Evolutionary conservation across 2,329 filamentous ascomycete species (phyloP).

Genomic region (Herpotrichia juniperi): DNA sequence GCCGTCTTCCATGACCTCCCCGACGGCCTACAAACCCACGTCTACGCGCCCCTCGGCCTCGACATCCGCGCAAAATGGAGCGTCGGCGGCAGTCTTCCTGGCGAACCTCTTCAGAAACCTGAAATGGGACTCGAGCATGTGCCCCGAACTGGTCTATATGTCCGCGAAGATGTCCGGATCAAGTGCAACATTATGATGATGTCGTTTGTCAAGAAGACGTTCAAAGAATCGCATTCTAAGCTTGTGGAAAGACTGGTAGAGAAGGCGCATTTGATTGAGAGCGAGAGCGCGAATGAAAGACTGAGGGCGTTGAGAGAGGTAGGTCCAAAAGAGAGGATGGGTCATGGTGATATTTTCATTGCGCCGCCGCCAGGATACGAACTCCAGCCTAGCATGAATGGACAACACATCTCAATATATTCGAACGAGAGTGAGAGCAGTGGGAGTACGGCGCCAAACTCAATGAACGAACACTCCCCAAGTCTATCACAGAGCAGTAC

Average conservation of each 20-base stretch:
- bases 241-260: conserved; percentile 64
- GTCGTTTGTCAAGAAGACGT: conserved; percentile 79
- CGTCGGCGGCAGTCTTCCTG: conserved; percentile 72
- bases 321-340: conserved; percentile 38
- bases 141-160: conserved; percentile 73
- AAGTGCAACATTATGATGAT: conserved; percentile 78
- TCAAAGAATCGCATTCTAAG: conserved; percentile 74
- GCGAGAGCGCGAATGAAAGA: conserved; percentile 40
- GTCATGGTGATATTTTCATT: conserved; percentile 41
- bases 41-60: conserved; percentile 81
- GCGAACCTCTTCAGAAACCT: conserved; percentile 68
- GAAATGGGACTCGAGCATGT: conserved; percentile 69
- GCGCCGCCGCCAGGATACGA: conserved; percentile 42
- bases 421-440: conserved; percentile 19
- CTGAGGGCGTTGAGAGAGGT: conserved; percentile 36
- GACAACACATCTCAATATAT: conserved; percentile 12
- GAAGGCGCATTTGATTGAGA: conserved; percentile 43
- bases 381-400: conserved; percentile 1
- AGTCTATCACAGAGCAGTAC: conserved; percentile 16
- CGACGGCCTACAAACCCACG: conserved; percentile 78
- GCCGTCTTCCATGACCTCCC: conserved; percentile 79
- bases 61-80: conserved; percentile 81
- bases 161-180: conserved; percentile 86
- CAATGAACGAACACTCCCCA: conserved; percentile 14
- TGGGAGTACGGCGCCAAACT: too few species aligned